Evolutionary conservation across 2,329 filamentous ascomycete genomes (phyloP).

Genomic region (Fusarium sp.): DNA sequence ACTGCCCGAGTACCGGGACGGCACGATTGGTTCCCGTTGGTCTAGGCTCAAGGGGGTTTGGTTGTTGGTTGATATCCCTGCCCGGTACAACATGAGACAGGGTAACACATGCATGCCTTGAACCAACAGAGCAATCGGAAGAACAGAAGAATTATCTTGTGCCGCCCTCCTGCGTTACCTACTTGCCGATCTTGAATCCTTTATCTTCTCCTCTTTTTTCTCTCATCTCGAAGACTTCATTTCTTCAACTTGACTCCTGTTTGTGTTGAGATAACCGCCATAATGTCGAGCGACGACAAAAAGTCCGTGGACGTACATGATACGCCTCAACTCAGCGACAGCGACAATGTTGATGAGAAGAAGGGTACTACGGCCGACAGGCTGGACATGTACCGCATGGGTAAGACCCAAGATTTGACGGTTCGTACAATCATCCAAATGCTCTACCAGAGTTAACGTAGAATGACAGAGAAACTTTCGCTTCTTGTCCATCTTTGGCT

Average conservation of each 20-base stretch:
- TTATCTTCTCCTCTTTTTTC: background rate
- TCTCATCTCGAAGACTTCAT: too few relatives aligned
- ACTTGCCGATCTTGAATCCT: background rate
- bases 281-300: constrained; percentile 32
- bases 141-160: background rate
- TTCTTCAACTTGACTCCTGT: too few relatives aligned
- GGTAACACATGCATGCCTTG: background rate
- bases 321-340: background rate
- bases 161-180: background rate
- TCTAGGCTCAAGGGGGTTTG: background rate
- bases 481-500: constrained; percentile 60
- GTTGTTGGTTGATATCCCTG: background rate
- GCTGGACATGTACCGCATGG: constrained; percentile 43
- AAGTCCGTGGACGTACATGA: constrained; percentile 10
- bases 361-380: constrained; percentile 39
- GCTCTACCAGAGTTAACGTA: rapidly evolving
- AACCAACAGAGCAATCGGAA: background rate
- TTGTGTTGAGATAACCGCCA: background rate
- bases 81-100: background rate
- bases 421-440: constrained; percentile 5
- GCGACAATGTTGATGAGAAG: constrained; percentile 33
- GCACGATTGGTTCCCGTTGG: background rate
- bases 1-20: background rate
- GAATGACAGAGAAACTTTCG: constrained; percentile 55
- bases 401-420: constrained; percentile 40